Evolutionary conservation across 1,284 basidiomycete genomes (phyloP).

Genomic region (Porodaedalea pini): DNA sequence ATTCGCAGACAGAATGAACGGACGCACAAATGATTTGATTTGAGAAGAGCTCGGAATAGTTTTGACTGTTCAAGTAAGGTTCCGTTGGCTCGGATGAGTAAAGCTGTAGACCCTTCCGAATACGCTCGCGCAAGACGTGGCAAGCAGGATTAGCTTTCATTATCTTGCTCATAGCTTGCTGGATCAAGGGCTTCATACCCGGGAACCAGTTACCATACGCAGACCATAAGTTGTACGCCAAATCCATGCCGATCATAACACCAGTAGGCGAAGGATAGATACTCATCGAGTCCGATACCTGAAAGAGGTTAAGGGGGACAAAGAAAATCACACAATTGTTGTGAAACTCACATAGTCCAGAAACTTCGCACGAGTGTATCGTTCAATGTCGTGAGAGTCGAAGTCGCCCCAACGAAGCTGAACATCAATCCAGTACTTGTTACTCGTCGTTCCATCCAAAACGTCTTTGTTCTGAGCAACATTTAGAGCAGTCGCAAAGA

Average conservation of each 20-base stretch:
- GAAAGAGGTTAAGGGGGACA: constrained; percentile 14
- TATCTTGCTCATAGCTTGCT: constrained; percentile 99
- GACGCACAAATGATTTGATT: constrained; percentile 95
- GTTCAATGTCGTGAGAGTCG: constrained; percentile 97
- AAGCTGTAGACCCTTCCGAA: constrained; percentile 95
- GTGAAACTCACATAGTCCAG: constrained; percentile 71
- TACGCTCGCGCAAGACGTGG: constrained; percentile 97
- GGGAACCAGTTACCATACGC: constrained; percentile 99
- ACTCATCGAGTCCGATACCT: constrained; percentile 93
- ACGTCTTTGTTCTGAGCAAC: constrained; percentile 79
- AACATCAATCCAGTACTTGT: constrained; percentile 99
- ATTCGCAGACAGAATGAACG: not conserved
- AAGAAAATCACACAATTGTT: constrained; percentile 4
- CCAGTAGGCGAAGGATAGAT: constrained; percentile 99
- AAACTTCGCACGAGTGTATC: constrained; percentile 97
- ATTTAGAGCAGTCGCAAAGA: constrained; percentile 6
- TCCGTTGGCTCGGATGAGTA: constrained; percentile 99
- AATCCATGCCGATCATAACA: constrained; percentile 96
- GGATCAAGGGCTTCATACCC: constrained; percentile 95
- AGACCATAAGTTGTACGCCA: constrained; percentile 99
- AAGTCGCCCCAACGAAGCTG: constrained; percentile 99
- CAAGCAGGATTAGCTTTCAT: constrained; percentile 99
- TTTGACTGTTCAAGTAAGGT: constrained; percentile 96
- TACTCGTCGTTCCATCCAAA: constrained; percentile 93
- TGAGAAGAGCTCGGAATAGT: constrained; percentile 97